These are phyloP conservation scores for Beauveria medogensis DNA, from an alignment of 2,329 filamentous ascomycete genomes.

Conservation along the genomic window DNA sequence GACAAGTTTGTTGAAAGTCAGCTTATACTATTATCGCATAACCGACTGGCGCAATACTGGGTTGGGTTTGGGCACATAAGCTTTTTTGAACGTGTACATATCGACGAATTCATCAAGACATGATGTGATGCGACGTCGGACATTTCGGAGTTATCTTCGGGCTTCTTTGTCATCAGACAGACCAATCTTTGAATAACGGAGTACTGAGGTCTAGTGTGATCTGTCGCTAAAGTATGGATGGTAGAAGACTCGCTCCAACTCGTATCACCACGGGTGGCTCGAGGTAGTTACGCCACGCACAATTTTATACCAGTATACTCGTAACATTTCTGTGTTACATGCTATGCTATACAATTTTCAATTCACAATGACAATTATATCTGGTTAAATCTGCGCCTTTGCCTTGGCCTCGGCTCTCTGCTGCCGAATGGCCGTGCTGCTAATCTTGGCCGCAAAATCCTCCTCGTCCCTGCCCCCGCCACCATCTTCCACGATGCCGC, in stretches of 20 bases:
- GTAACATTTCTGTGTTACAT: background rate
- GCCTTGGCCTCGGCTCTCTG: conserved; percentile 30
- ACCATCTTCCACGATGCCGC: conserved; percentile 28
- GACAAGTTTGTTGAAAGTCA: conserved; percentile 69
- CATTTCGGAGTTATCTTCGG: background rate
- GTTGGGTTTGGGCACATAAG: conserved; percentile 52
- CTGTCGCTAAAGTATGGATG: background rate
- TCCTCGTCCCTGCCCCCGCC: conserved; percentile 15
- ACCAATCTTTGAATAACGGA: background rate
- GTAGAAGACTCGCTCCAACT: background rate
- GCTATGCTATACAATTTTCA: background rate
- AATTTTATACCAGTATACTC: background rate
- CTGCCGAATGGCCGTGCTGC: conserved; percentile 75
- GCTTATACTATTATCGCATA: conserved; percentile 69
- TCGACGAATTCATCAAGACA: conserved; percentile 40
- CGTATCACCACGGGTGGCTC: background rate
- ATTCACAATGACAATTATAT: too few species aligned
- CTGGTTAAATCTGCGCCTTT: conserved; percentile 6
- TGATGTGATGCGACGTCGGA: conserved; percentile 10
- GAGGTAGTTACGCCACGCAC: background rate
- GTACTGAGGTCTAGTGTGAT: background rate
- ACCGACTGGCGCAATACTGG: conserved; percentile 79
- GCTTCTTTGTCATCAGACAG: background rate
- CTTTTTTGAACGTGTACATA: conserved; percentile 52
- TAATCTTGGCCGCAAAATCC: conserved; percentile 76